phyloP scores from a whole-genome alignment of 73 alveolate species.

The Stentor roeselii region DNA sequence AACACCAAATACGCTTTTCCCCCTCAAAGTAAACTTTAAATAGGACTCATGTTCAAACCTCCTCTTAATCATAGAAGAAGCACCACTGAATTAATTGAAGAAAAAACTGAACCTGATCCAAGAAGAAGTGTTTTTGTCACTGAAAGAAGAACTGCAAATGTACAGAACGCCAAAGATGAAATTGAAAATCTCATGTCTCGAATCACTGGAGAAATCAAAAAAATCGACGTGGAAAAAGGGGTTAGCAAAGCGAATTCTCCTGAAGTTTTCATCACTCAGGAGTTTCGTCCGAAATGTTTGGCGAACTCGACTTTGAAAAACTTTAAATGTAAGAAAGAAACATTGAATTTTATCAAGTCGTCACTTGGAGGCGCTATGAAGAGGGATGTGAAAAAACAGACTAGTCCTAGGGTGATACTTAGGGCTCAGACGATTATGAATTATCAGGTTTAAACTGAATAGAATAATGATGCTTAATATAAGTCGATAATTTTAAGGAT shows the following conservation, averaged over 20 bases:
- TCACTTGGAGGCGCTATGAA: not conserved
- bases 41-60: constrained; percentile 6
- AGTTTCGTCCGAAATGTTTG: no score
- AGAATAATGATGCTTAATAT: no score
- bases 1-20: not conserved
- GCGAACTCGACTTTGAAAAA: not conserved
- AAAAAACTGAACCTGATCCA: not conserved
- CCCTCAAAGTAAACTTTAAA: not conserved
- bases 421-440: not conserved
- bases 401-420: not conserved
- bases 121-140: not conserved
- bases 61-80: not conserved
- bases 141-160: not conserved
- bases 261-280: not conserved
- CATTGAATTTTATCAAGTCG: not conserved
- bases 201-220: not conserved
- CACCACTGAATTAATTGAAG: not conserved
- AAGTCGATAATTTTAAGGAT: no score
- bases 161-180: constrained; percentile 6
- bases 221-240: constrained; percentile 12
- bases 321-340: not conserved
- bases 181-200: not conserved
- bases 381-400: not conserved
- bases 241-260: not conserved
- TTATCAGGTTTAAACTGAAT: not conserved